phyloP scores from a whole-genome alignment of 257 asterid genomes.

The Forsythia suspensa region DNA sequence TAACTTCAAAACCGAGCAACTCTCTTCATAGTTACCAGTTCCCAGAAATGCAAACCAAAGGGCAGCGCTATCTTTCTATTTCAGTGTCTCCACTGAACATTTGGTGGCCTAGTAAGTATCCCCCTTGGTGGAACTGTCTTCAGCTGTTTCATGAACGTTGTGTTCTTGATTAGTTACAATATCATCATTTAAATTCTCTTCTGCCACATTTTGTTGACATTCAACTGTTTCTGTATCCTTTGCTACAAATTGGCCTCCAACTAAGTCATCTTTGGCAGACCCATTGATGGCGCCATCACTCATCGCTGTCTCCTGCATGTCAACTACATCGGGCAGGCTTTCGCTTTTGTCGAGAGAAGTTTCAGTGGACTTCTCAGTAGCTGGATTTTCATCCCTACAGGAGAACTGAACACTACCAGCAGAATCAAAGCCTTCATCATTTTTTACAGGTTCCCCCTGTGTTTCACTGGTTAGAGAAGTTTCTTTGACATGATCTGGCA shows the following conservation, averaged over 20 bases:
- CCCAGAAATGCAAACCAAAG: background rate
- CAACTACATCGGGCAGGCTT: background rate
- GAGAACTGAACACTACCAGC: background rate
- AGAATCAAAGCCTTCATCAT: background rate
- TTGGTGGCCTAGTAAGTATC: background rate
- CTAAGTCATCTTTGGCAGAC: background rate
- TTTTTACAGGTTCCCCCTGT: background rate
- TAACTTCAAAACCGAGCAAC: background rate
- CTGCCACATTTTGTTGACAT: background rate
- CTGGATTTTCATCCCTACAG: background rate
- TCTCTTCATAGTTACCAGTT: background rate
- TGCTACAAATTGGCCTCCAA: background rate
- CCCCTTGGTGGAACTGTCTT: background rate
- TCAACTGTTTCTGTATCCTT: background rate
- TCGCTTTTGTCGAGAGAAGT: background rate
- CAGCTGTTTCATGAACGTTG: background rate
- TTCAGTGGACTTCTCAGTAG: background rate
- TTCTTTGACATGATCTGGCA: constrained; percentile 3
- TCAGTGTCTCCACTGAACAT: background rate
- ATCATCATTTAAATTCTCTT: background rate
- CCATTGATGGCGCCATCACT: background rate
- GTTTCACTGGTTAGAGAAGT: constrained; percentile 1
- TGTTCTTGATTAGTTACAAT: background rate
- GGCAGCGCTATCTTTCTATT: background rate
- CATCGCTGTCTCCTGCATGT: background rate